These are phyloP conservation scores for Aspergillus aculeatus DNA, from an alignment of 2,329 filamentous ascomycete species.

Conservation along the genomic window DNA sequence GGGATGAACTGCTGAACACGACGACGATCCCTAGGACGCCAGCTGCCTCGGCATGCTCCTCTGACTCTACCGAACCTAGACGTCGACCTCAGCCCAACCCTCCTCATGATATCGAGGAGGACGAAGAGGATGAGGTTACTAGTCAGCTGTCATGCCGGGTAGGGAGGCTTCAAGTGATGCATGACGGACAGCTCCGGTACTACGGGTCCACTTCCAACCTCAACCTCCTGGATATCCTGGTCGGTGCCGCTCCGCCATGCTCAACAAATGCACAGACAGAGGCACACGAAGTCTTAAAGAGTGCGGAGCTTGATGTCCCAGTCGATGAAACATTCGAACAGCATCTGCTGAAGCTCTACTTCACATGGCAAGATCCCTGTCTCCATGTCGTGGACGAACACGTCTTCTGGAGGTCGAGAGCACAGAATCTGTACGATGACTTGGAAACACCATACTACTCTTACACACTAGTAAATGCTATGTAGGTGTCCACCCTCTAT, in stretches of 20 bases:
- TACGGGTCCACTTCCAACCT: slow-evolving; percentile 9
- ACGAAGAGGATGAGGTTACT: slow-evolving; percentile 8
- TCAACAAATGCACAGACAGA: background rate
- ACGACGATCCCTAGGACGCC: too few species aligned
- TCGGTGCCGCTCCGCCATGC: background rate
- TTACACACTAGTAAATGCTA: slow-evolving; percentile 2
- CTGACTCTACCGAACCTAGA: background rate
- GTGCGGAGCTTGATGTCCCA: background rate
- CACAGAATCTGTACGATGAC: background rate
- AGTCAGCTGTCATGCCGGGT: slow-evolving; percentile 10
- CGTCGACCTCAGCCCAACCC: slow-evolving; percentile 9
- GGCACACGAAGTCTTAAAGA: slow-evolving; percentile 1
- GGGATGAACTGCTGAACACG: too few species aligned
- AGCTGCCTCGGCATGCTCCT: too few species aligned
- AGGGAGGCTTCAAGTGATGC: slow-evolving; percentile 4
- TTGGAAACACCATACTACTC: slow-evolving; percentile 7
- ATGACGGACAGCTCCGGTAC: slow-evolving; percentile 8
- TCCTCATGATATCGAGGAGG: slow-evolving; percentile 7
- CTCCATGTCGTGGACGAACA: slow-evolving; percentile 5
- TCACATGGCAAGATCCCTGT: slow-evolving; percentile 10
- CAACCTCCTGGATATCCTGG: slow-evolving; percentile 4
- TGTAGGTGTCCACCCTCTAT: background rate
- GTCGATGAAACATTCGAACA: slow-evolving; percentile 5
- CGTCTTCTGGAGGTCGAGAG: slow-evolving; percentile 8
- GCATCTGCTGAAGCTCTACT: slow-evolving; percentile 8